These are phyloP conservation scores for Pleurotus sapidus DNA, from an alignment of 768 basidiomycete genomes.

Conservation along the genomic window DNA sequence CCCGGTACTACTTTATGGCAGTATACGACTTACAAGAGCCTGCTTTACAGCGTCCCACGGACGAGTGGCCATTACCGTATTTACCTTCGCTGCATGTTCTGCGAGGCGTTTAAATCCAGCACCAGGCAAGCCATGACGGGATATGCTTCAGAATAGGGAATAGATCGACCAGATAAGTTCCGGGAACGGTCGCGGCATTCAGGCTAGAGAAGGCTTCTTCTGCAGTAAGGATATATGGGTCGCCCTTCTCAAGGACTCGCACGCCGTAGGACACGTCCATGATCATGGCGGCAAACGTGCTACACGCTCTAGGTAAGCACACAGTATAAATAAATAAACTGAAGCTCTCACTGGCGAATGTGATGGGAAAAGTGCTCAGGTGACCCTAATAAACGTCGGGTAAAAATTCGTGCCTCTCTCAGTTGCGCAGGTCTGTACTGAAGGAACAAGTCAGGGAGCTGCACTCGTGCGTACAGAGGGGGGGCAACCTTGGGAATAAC, in stretches of 20 bases:
- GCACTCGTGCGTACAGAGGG: neutral
- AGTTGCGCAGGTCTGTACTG: slow-evolving; percentile 18
- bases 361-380: slow-evolving; percentile 20
- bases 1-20: neutral
- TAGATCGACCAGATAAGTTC: slow-evolving; percentile 5
- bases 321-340: neutral
- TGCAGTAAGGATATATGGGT: slow-evolving; percentile 3
- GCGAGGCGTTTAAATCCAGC: slow-evolving; percentile 3
- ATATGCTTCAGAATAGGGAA: slow-evolving; percentile 5
- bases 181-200: slow-evolving; percentile 6
- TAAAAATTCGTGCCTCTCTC: slow-evolving; percentile 19
- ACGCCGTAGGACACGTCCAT: slow-evolving; percentile 8
- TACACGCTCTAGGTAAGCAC: neutral
- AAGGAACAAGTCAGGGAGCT: neutral
- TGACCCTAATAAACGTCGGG: slow-evolving; percentile 17
- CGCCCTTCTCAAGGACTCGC: neutral
- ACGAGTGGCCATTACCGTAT: slow-evolving; percentile 3
- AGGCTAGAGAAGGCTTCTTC: slow-evolving; percentile 5
- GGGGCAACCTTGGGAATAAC: slow-evolving; percentile 4
- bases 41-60: slow-evolving; percentile 5
- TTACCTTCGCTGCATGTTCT: neutral
- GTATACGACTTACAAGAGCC: neutral
- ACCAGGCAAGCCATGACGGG: slow-evolving; percentile 5
- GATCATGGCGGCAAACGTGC: slow-evolving; percentile 5
- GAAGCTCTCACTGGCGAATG: slow-evolving; percentile 21